A percentile compares a stretch with the other conserved stretches of the same genome.
Conservation (phyloP, 495 filamentous ascomycete genomes). For the Aspergillus sclerotiicarbonarius region DNA sequence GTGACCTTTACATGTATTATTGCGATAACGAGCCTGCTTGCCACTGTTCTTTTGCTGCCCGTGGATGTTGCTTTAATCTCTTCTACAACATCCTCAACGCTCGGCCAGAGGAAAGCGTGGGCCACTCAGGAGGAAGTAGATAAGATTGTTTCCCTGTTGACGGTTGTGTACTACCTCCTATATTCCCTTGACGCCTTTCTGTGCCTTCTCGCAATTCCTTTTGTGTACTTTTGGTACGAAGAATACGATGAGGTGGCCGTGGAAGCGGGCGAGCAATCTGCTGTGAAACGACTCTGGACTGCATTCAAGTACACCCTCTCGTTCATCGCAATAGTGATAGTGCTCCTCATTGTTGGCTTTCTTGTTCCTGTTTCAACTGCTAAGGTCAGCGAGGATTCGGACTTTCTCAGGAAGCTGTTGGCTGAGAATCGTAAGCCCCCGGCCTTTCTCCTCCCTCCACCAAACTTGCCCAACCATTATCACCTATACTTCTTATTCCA, state of each 20-base stretch:
- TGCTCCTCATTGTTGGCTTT: conserved; percentile 88
- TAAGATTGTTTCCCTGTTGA: conserved; percentile 72
- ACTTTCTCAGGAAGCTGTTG: conserved; percentile 86
- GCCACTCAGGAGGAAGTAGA: conserved; percentile 76
- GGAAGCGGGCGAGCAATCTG: conserved; percentile 70
- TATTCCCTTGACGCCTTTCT: conserved; percentile 91
- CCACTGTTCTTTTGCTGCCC: conserved; percentile 87
- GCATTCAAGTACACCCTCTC: conserved; percentile 87
- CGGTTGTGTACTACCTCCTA: conserved; percentile 86
- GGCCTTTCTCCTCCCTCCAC: not conserved
- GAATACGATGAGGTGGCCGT: conserved; percentile 86
- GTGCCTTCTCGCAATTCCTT: conserved; percentile 87
- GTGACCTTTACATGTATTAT: conserved; percentile 82
- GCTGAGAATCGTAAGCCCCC: conserved; percentile 68
- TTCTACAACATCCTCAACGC: conserved; percentile 70
- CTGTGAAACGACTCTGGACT: conserved; percentile 67
- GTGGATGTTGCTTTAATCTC: conserved; percentile 95
- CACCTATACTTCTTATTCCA: not conserved
- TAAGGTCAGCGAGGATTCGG: conserved; percentile 67
- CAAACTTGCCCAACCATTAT: too few species aligned
- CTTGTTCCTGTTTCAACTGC: conserved; percentile 75
- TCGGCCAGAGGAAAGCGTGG: conserved; percentile 91
- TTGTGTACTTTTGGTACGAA: conserved; percentile 98
- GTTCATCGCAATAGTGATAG: conserved; percentile 74
- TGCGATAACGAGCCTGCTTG: conserved; percentile 80